phyloP scores from a whole-genome alignment of 2,329 filamentous ascomycete genomes.

The Sclerotinia borealis region DNA sequence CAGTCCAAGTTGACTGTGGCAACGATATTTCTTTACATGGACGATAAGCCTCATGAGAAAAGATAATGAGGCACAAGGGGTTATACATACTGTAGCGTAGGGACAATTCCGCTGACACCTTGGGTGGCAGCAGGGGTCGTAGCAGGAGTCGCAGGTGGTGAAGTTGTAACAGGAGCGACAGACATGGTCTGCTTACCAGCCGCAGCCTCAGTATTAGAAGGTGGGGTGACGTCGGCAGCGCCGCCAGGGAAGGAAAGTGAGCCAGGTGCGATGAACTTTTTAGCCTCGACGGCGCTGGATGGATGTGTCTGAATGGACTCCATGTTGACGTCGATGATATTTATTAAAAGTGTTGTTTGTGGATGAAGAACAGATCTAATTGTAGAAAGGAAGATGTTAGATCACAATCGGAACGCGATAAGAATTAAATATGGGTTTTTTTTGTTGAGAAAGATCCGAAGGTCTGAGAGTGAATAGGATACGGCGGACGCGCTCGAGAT shows the following conservation, averaged over 20 bases:
- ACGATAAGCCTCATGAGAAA: constrained; percentile 47
- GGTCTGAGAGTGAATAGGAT: not conserved
- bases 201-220: constrained; percentile 59
- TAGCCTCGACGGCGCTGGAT: constrained; percentile 83
- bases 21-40: constrained; percentile 82
- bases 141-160: constrained; percentile 84
- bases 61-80: constrained; percentile 32
- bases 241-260: constrained; percentile 89
- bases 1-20: constrained; percentile 98
- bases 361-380: constrained; percentile 26
- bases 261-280: constrained; percentile 88
- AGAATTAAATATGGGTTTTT: not conserved
- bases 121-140: constrained; percentile 78
- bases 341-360: constrained; percentile 10
- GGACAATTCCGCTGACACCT: constrained; percentile 82
- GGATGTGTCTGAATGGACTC: constrained; percentile 89
- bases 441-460: not conserved
- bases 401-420: constrained; percentile 14
- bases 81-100: constrained; percentile 92
- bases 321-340: constrained; percentile 47
- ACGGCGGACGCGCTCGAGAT: constrained; percentile 12
- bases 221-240: constrained; percentile 75
- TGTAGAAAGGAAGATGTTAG: constrained; percentile 23
- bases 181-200: constrained; percentile 48
- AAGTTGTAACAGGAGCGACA: constrained; percentile 61